These are phyloP conservation scores for Penicillium rolfsii DNA, from an alignment of 2,329 filamentous ascomycete species.

Conservation along the genomic window DNA sequence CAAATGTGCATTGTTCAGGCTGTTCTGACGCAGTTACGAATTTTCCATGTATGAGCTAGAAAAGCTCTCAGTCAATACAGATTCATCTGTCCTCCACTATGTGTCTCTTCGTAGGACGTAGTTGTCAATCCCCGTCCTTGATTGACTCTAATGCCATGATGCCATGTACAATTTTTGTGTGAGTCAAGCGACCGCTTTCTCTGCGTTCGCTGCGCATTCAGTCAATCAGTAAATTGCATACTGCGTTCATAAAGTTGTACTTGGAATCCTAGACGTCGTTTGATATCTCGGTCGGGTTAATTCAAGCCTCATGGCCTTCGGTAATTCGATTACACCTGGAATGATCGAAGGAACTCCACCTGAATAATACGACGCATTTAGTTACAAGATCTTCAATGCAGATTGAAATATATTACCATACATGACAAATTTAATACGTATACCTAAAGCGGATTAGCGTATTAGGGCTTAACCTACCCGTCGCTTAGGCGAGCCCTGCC, in stretches of 20 bases:
- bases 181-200: too few species aligned
- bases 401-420: slow-evolving; percentile 16
- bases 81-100: slow-evolving; percentile 37
- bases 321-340: neutral
- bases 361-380: neutral
- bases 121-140: neutral
- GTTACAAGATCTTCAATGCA: neutral
- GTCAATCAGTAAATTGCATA: neutral
- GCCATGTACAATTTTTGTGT: too few species aligned
- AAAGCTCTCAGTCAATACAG: slow-evolving; percentile 43
- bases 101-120: slow-evolving; percentile 20
- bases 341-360: neutral
- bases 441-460: slow-evolving; percentile 34
- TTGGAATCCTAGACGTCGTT: neutral
- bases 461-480: slow-evolving; percentile 47
- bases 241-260: neutral
- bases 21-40: slow-evolving; percentile 45
- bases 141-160: too few species aligned
- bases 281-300: neutral
- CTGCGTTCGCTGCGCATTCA: too few species aligned
- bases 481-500: slow-evolving; percentile 50
- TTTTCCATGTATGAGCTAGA: slow-evolving; percentile 39
- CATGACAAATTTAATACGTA: neutral
- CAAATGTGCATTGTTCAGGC: slow-evolving; percentile 36
- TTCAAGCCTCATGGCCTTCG: neutral